Base-by-base conservation (phyloP, 2,329 filamentous ascomycete genomes). In the Aspergillus awamori region DNA sequence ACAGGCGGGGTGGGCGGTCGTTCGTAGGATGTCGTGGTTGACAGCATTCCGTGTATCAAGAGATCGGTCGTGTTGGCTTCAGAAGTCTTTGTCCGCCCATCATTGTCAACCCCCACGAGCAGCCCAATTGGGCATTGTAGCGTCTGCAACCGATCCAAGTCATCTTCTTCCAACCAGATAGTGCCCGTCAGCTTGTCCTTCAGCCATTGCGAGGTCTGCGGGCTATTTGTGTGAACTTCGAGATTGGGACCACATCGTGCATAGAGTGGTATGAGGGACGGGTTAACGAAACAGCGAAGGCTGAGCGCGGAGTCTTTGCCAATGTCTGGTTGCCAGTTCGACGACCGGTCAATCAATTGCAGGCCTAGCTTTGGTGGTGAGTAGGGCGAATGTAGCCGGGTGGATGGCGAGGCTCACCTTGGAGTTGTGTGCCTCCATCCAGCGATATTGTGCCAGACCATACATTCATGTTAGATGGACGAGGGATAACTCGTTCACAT, bases 121-220 rank as follows among this genome's bases (percentile, higher is more conserved):
- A 80, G 66, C 8, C 74, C 77, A 55, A 77, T 70, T 3, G 77
- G 77, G 36, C 76, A 78, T 63, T 79, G 77, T 1, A 76, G 54
- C 0, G 69, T 67, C 52, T 69, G 68, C 20, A 67, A 66, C 22
- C 63, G 65, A 47, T 69, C 68, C 45, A 71, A n/a, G 13, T 73
- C 73, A 53, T 74, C 72, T 38, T 73, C 70, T n/a, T 73, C 69
- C 38, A 74, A 60, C 73, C 72, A 77, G 6, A 76, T 64, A 38
- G 69, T 65, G 15, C 71, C 65, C n/a, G 76, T 67, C n/a, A 80
- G 53, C 58, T 71, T 77, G 45, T 63, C 63, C 56, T 73, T 76
- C 38, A 79, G 68, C 77, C 77, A 80, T 73, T 74, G 70, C 47
- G 72, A 71, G 4, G 74, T 74, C 45, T 66, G 63, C 17, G 63